These are phyloP conservation scores for Syzygium malaccense DNA, from an alignment of 441 rosid species.

Conservation along the genomic window DNA sequence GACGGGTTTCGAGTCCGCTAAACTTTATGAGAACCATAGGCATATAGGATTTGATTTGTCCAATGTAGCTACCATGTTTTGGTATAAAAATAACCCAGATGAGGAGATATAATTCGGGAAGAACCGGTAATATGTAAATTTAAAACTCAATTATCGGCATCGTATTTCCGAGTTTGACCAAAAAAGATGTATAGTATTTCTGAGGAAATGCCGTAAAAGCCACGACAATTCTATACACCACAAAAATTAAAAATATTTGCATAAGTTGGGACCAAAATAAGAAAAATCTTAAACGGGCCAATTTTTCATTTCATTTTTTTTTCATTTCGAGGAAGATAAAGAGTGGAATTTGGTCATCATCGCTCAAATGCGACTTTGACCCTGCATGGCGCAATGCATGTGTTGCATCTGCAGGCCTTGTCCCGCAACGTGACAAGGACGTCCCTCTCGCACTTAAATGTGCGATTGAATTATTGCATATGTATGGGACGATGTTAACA, in stretches of 20 bases:
- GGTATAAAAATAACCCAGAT: neutral
- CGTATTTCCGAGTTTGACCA: too few relatives aligned
- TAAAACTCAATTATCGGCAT: neutral
- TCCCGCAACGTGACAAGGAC: neutral
- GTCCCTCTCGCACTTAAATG: neutral
- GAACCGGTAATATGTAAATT: neutral
- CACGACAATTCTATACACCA: neutral
- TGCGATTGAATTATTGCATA: neutral
- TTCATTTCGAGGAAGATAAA: neutral
- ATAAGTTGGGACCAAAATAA: neutral
- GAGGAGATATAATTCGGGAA: neutral
- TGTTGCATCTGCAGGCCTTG: neutral
- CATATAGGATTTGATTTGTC: neutral
- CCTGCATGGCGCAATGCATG: neutral
- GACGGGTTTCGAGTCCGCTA: fast-evolving
- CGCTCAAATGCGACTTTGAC: neutral
- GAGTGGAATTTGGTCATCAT: neutral
- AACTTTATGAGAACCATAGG: fast-evolving
- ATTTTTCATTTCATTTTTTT: too few relatives aligned
- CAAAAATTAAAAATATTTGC: neutral
- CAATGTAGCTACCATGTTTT: neutral
- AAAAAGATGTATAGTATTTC: neutral
- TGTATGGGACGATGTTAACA: neutral
- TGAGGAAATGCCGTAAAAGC: neutral
- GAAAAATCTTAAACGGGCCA: neutral